Conservation (phyloP, 2,329 filamentous ascomycete species). For the Trichophyton mentagrophytes region DNA sequence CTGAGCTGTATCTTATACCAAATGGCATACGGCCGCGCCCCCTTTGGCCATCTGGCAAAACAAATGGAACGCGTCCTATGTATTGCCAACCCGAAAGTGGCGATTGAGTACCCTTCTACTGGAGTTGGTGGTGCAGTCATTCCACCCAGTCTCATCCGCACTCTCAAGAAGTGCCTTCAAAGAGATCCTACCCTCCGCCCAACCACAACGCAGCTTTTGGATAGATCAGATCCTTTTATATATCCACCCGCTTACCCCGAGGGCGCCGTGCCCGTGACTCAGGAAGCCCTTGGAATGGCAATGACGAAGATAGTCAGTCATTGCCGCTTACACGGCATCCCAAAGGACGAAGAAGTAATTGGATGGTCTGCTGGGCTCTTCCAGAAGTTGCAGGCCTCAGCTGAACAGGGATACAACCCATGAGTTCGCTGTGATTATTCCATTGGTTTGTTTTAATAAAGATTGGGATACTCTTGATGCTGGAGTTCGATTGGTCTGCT, state of each 20-base stretch:
- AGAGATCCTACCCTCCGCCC: slow-evolving; percentile 45
- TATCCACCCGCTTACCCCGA: slow-evolving; percentile 41
- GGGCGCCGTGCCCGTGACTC: slow-evolving; percentile 38
- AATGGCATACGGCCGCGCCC: slow-evolving; percentile 93
- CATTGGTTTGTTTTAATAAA: not conserved
- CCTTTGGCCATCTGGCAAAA: slow-evolving; percentile 83
- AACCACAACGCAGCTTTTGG: slow-evolving; percentile 44
- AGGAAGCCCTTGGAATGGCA: slow-evolving; percentile 49
- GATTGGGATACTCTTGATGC: not conserved
- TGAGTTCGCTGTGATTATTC: not conserved
- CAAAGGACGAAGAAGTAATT: slow-evolving; percentile 43
- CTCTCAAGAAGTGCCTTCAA: slow-evolving; percentile 46
- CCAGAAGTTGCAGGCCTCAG: slow-evolving; percentile 27
- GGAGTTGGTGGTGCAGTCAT: slow-evolving; percentile 39
- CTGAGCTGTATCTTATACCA: slow-evolving; percentile 94
- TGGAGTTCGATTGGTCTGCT: not conserved
- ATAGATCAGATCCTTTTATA: slow-evolving; percentile 44
- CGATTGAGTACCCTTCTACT: slow-evolving; percentile 35
- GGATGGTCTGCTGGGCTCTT: slow-evolving; percentile 38
- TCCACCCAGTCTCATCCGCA: slow-evolving; percentile 43
- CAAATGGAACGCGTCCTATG: slow-evolving; percentile 64
- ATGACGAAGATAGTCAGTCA: slow-evolving; percentile 48
- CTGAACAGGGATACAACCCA: not conserved
- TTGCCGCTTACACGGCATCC: slow-evolving; percentile 43
- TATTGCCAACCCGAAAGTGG: slow-evolving; percentile 38